A percentile compares a stretch with the other conserved stretches of the same genome.
Conservation (phyloP, 177 flowering plant species). For the Tripterygium wilfordii region DNA sequence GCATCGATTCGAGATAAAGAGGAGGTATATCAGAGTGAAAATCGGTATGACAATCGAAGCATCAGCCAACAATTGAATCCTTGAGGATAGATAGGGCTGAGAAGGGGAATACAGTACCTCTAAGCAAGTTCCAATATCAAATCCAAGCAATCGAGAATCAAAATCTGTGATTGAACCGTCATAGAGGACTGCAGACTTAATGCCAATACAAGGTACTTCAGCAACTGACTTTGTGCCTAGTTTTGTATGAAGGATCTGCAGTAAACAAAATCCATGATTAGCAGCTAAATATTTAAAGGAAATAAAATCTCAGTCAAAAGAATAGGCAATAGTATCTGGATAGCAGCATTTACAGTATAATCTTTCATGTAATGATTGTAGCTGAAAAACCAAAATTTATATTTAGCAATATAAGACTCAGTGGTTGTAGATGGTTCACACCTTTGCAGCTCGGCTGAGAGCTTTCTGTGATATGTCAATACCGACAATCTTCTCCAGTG, state of each 20-base stretch:
- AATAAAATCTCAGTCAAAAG: too few relatives aligned
- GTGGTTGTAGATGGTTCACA: conserved; percentile 22
- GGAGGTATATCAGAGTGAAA: not conserved
- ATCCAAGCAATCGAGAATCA: conserved; percentile 68
- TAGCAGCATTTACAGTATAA: too few relatives aligned
- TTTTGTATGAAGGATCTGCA: conserved; percentile 78
- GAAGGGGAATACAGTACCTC: conserved; percentile 72
- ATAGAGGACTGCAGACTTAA: conserved; percentile 62
- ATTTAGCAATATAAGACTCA: too few relatives aligned
- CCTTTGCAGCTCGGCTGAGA: conserved; percentile 94
- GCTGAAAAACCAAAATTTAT: too few relatives aligned
- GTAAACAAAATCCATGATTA: conserved; percentile 1
- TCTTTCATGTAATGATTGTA: too few relatives aligned
- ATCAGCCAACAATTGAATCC: too few relatives aligned
- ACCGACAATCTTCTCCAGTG: conserved; percentile 75
- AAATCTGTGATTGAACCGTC: conserved; percentile 77
- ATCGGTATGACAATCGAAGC: not conserved
- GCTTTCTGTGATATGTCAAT: conserved; percentile 82
- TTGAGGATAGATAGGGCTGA: conserved; percentile 1
- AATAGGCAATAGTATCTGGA: too few relatives aligned
- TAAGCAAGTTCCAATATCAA: conserved; percentile 90
- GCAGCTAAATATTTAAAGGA: too few relatives aligned
- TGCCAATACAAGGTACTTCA: conserved; percentile 14
- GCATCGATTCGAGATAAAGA: not conserved
- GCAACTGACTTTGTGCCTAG: conserved; percentile 28